Conservation (phyloP, 768 basidiomycete genomes). For the Phylloporus rhodoxanthus region DNA sequence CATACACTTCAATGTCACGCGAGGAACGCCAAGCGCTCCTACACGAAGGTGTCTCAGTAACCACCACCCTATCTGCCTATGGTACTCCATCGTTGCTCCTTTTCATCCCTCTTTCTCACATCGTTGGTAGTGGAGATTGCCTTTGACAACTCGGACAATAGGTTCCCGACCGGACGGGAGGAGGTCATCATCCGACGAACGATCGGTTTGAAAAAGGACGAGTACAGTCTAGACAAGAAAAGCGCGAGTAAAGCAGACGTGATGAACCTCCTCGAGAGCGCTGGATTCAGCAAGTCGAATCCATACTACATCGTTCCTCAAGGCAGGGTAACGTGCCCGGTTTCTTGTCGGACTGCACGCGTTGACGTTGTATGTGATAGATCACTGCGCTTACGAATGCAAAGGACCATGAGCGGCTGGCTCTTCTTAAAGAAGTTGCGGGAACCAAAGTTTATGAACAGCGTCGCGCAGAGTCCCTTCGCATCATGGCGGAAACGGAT, state of each 20-base stretch:
- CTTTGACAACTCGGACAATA: slow-evolving; percentile 90
- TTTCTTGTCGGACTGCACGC: background rate
- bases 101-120: background rate
- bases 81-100: slow-evolving; percentile 39
- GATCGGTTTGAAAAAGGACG: slow-evolving; percentile 97
- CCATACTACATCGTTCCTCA: slow-evolving; percentile 99
- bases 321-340: slow-evolving; percentile 64
- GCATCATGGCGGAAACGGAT: slow-evolving; percentile 96
- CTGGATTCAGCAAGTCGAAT: slow-evolving; percentile 96
- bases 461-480: slow-evolving; percentile 83
- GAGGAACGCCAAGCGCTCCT: slow-evolving; percentile 92
- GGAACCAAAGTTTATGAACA: slow-evolving; percentile 98
- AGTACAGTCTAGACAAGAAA: slow-evolving; percentile 95
- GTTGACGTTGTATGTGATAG: slow-evolving; percentile 34
- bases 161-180: slow-evolving; percentile 88
- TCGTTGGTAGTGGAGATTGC: slow-evolving; percentile 67
- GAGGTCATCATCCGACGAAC: slow-evolving; percentile 88
- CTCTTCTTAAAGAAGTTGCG: slow-evolving; percentile 95
- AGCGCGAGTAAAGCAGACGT: slow-evolving; percentile 94
- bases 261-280: slow-evolving; percentile 93
- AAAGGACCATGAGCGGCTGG: slow-evolving; percentile 89
- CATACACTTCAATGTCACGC: slow-evolving; percentile 90
- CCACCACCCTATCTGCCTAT: slow-evolving; percentile 87
- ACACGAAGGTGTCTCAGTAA: slow-evolving; percentile 86
- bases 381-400: slow-evolving; percentile 96